Percentiles rank a stretch among this genome's conserved stretches.
phyloP scores from a whole-genome alignment of 345 rosid species.

The Lepidium didymum region DNA sequence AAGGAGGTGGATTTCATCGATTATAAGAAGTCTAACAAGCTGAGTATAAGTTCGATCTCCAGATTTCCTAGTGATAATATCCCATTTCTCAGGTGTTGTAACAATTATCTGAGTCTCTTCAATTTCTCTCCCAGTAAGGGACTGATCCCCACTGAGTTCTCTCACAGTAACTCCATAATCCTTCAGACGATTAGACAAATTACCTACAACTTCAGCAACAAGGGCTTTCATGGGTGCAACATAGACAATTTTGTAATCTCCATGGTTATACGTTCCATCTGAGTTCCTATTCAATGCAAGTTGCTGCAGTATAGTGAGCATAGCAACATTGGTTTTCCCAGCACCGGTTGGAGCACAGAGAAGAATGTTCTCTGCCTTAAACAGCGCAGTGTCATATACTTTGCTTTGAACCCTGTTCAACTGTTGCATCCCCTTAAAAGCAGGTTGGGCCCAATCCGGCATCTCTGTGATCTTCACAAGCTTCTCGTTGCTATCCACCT shows the following conservation, averaged over 20 bases:
- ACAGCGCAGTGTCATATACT: constrained; percentile 80
- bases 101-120: constrained; percentile 96
- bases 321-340: constrained; percentile 95
- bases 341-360: constrained; percentile 99
- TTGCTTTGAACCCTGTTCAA: constrained; percentile 92
- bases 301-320: constrained; percentile 95
- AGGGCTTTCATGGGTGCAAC: constrained; percentile 99
- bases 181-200: constrained; percentile 75
- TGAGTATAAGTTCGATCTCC: constrained; percentile 97
- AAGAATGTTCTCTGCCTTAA: constrained; percentile 69
- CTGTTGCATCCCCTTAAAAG: constrained; percentile 85
- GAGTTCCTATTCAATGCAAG: constrained; percentile 49
- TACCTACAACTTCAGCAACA: constrained; percentile 93
- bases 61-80: constrained; percentile 92
- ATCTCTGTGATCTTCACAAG: constrained; percentile 72
- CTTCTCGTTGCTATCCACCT: constrained; percentile 52
- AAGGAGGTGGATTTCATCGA: constrained; percentile 96
- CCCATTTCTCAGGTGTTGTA: constrained; percentile 99
- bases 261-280: constrained; percentile 71
- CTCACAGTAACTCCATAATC: constrained; percentile 65
- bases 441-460: constrained; percentile 96
- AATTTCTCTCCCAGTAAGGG: constrained; percentile 85
- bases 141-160: constrained; percentile 94
- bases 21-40: constrained; percentile 80
- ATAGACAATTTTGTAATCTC: constrained; percentile 80